These are phyloP conservation scores for Penicillium sp. DNA, from an alignment of 2,329 filamentous ascomycete species.

Conservation along the genomic window DNA sequence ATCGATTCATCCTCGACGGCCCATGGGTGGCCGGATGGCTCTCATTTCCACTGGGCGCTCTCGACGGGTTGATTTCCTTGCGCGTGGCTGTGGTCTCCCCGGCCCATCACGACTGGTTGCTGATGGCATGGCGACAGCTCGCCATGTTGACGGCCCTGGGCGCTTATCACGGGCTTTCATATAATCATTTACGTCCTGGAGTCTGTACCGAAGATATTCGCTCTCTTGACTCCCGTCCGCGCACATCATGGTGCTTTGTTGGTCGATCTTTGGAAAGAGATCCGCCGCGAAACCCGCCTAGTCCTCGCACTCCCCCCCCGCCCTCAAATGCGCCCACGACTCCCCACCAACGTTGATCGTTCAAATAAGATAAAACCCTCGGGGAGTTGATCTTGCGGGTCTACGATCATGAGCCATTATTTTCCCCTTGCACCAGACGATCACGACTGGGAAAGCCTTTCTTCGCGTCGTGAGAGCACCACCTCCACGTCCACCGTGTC, in stretches of 20 bases:
- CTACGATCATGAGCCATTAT: conserved; percentile 15
- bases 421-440: conserved; percentile 16
- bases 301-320: not conserved
- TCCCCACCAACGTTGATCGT: not conserved
- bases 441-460: conserved; percentile 27
- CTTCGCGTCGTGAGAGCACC: conserved; percentile 22
- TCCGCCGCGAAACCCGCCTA: conserved; percentile 3
- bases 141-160: not conserved
- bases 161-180: conserved; percentile 12
- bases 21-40: too few relatives aligned
- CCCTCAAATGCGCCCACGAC: conserved; percentile 2
- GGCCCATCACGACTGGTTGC: not conserved
- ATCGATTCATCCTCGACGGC: not conserved
- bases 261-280: conserved; percentile 11
- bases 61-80: not conserved
- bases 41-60: not conserved
- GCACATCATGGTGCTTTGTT: conserved; percentile 7
- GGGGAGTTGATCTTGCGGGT: not conserved
- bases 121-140: not conserved
- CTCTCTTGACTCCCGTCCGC: not conserved
- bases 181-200: conserved; percentile 5
- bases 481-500: conserved; percentile 27
- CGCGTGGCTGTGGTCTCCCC: not conserved
- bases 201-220: not conserved
- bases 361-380: not conserved